Base-by-base conservation (phyloP, 83 land plant species). In the Thuja plicata region DNA sequence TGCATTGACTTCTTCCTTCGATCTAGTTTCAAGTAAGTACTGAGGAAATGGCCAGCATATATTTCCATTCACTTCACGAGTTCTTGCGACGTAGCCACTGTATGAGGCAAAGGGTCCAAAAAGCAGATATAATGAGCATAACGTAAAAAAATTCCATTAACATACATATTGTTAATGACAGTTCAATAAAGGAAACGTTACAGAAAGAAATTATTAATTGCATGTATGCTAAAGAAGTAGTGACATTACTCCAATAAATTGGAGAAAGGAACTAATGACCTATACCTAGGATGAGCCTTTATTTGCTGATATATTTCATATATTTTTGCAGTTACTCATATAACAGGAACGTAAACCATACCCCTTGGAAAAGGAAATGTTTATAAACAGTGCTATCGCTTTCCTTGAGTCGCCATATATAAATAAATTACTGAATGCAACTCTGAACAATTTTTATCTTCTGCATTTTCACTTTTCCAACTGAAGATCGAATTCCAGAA, bases 11-110 rank as follows among this genome's bases (percentile, higher is more conserved):
- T n/a, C 55, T n/a, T 83, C 85, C 85, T n/a, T n/a, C 32, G 34
- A n/a, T 46, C 85, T 83, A 30, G 55, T n/a, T 83, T 83, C 54
- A n/a, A 83, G 85, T 12, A 46, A 48, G 35, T 83, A 35, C 57
- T n/a, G 85, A 83, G 55, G 85, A 83, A 83, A 83, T 48, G 55
- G 85, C 85, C 85, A 83, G 57, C 55, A 83, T 45, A 30, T 83
- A 48, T 30, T 83, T 45, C 85, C 52, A 41, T 83, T 48, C 55
- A 83, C 35, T 30, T n/a, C 52, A 46, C 85, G 85, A 8, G 52
- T 46, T 13, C 54, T 48, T 83, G 55, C 85, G 12, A 83, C 85
- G 4, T 83, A 83, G 30, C 85, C 85, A 45, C 85, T 83, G 85
- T 15, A 48, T 12, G 34, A 83, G 34, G 16, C 48, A 50, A 45